A percentile compares a stretch with the other conserved stretches of the same genome.
These are phyloP conservation scores for Stylosanthes scabra DNA, from an alignment of 331 rosid species.

Conservation along the genomic window DNA sequence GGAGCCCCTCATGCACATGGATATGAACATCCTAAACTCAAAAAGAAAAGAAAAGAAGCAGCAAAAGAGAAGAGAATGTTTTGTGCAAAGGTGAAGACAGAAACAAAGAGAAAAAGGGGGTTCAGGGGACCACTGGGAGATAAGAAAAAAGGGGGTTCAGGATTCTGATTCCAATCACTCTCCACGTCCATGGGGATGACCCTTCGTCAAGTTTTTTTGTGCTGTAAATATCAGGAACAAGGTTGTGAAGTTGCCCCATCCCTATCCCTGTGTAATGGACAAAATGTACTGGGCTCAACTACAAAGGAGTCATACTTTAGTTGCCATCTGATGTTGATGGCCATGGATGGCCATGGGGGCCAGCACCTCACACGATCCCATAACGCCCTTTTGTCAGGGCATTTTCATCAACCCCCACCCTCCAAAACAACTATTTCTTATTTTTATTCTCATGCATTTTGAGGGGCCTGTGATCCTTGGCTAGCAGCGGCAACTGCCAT, in stretches of 20 bases:
- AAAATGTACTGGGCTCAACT: conserved; percentile 45
- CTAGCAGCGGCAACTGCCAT: not conserved
- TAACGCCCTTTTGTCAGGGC: conserved; percentile 36
- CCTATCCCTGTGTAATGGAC: conserved; percentile 53
- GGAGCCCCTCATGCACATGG: conserved; percentile 5
- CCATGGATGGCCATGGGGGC: conserved; percentile 8
- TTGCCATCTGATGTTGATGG: conserved; percentile 49
- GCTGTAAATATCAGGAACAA: conserved; percentile 44
- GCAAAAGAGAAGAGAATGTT: conserved; percentile 55
- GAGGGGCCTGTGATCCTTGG: not conserved
- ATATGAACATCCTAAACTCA: not conserved
- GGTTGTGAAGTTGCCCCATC: conserved; percentile 53
- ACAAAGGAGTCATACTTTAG: conserved; percentile 36
- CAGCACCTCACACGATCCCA: conserved; percentile 7
- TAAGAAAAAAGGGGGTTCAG: conserved; percentile 39
- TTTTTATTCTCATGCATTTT: not conserved
- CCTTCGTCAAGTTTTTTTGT: conserved; percentile 42
- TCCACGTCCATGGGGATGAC: not conserved
- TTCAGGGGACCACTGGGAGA: conserved; percentile 36
- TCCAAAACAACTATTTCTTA: too few relatives aligned
- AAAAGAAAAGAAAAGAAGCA: not conserved
- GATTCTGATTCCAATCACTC: conserved; percentile 52
- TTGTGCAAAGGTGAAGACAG: conserved; percentile 56
- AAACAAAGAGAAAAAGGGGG: conserved; percentile 48
- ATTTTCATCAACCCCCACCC: conserved; percentile 1